Evolutionary conservation across 768 basidiomycete species (phyloP), one percentile per base, ranked within the genome.

Genomic region (Cyclocybe aegerita): DNA sequence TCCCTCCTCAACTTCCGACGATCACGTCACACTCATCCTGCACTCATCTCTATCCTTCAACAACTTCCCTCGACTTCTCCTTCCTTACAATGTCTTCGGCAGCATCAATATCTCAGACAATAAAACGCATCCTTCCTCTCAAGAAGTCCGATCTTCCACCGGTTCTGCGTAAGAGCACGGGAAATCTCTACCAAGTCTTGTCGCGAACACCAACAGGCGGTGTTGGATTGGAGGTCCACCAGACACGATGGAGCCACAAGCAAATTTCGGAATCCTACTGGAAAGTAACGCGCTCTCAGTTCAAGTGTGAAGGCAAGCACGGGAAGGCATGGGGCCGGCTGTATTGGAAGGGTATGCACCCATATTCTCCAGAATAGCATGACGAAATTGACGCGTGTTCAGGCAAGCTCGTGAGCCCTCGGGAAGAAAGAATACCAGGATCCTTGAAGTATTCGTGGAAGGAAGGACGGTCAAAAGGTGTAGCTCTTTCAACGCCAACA

Each of bases 251-350:
- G 91, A 68, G 72, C 30, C 62, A 69, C 30, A 92, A 91, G 68
- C 76, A 80, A 14, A 86, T 91, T 53, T 56, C 65, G 42, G 75
- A 79, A 37, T 86, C 80, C 50, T 90, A 82, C 63, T 93, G 92
- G 91, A 65, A 79, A 33, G 77, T 93, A 37, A 91, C 90, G 3
- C 75, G 79, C 60, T 77, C 87, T 31, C 71, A 73, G 54, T 81
- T 92, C 63, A 93, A 92, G 66, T 72, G 73, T 38, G 83, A 84
- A 56, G 90, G 90, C 23, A 73, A 66, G 23, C 87, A 91, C 58
- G 91, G 91, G 2, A 91, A 85, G 65, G 90, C 81, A 12, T 93
- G 92, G 92, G 91, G 91, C 6, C 72, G 74, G 52, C 70, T 93
- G 4, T 76, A 83, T 48, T 93, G 90, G 89, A 82, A 77, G 72